phyloP scores from a whole-genome alignment of 2,329 filamentous ascomycete genomes.

The Aspergillus aculeatinus region DNA sequence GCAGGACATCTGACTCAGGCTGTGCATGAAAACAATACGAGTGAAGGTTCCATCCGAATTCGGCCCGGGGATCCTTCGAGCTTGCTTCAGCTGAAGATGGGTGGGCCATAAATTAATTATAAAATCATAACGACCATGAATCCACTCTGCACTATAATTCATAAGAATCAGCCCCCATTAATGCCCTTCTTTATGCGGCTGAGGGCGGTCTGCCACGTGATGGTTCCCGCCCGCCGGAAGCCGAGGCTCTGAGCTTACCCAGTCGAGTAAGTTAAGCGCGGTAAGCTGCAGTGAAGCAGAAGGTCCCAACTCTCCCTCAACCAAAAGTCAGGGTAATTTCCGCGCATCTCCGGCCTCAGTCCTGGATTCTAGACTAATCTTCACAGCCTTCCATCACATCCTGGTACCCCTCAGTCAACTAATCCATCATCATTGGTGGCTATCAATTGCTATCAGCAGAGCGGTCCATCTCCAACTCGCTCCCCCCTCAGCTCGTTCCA shows the following conservation, averaged over 20 bases:
- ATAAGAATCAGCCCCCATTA: background rate
- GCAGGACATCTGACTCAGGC: background rate
- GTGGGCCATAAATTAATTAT: background rate
- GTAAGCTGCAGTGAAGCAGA: background rate
- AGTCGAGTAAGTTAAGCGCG: background rate
- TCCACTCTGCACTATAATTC: too few relatives aligned
- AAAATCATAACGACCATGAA: background rate
- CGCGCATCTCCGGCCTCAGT: too few relatives aligned
- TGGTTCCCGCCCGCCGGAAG: background rate
- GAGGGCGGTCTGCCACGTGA: slow-evolving; percentile 6
- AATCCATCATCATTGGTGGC: background rate
- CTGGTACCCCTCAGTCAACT: background rate
- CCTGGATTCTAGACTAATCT: background rate
- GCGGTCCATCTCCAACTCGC: background rate
- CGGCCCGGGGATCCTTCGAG: background rate
- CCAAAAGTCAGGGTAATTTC: background rate
- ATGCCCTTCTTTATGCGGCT: background rate
- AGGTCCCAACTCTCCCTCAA: background rate
- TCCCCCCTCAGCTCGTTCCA: background rate
- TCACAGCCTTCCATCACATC: background rate
- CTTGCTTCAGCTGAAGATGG: background rate
- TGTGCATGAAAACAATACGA: background rate
- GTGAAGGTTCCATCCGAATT: background rate
- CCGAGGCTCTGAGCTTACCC: background rate
- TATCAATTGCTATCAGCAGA: background rate